Conservation (phyloP, 164 flowering plant species). For the Berberis vulgaris region DNA sequence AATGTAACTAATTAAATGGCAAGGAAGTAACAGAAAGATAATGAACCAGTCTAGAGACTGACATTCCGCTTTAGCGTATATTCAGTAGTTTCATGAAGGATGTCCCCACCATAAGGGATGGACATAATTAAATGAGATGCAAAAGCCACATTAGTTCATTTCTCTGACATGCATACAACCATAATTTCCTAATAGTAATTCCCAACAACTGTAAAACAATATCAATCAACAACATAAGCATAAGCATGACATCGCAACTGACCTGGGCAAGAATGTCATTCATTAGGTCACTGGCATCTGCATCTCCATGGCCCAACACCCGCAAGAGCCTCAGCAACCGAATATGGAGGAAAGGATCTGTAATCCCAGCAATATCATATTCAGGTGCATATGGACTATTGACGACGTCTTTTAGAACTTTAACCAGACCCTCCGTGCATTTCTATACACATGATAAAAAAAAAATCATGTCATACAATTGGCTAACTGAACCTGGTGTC, state of each 20-base stretch:
- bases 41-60: too few species aligned
- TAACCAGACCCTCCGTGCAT: conserved; percentile 78
- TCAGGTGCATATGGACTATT: conserved; percentile 97
- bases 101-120: too few species aligned
- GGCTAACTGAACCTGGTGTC: neutral
- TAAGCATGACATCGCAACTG: conserved; percentile 12
- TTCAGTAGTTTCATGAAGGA: too few species aligned
- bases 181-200: neutral
- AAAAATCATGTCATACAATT: conserved; percentile 3
- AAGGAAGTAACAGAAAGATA: too few species aligned
- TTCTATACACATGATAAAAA: conserved; percentile 34
- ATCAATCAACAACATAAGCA: conserved; percentile 5
- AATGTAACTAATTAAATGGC: too few species aligned
- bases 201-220: neutral
- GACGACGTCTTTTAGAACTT: conserved; percentile 70
- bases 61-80: too few species aligned
- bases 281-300: conserved; percentile 94
- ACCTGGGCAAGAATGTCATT: conserved; percentile 99
- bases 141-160: too few species aligned
- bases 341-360: conserved; percentile 96
- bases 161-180: too few species aligned
- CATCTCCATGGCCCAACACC: conserved; percentile 86
- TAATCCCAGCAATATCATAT: conserved; percentile 90
- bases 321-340: conserved; percentile 78
- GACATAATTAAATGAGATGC: too few species aligned